Conservation (phyloP, 108 stramenopile species). For the Cyclostephanos tholiformis region DNA sequence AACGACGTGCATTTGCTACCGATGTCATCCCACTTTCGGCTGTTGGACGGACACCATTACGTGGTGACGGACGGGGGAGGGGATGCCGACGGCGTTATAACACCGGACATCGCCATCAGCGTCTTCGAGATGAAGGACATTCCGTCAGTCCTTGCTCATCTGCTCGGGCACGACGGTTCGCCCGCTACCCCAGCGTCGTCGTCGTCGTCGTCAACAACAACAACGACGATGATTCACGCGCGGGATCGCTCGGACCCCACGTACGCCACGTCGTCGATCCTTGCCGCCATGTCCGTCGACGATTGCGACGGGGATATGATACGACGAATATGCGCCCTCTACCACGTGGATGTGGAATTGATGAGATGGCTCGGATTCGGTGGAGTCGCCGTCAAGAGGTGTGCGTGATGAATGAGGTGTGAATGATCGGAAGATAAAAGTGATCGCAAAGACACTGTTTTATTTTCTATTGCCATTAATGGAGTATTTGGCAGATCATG, state of each 20-base stretch:
- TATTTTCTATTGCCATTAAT: no score
- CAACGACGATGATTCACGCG: constrained; percentile 1
- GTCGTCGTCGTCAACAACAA: not conserved
- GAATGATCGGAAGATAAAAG: no score
- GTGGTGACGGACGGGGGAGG: not conserved
- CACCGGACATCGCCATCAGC: constrained; percentile 9
- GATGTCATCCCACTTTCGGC: constrained; percentile 35
- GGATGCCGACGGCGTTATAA: not conserved
- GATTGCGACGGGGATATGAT: constrained; percentile 39
- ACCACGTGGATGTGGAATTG: constrained; percentile 39
- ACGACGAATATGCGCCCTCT: constrained; percentile 21
- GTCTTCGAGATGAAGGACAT: constrained; percentile 29
- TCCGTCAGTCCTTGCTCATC: constrained; percentile 3
- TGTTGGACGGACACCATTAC: constrained; percentile 7
- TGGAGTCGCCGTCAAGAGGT: constrained; percentile 21
- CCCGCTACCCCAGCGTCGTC: not conserved
- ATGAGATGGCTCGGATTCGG: constrained; percentile 32
- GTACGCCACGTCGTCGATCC: constrained; percentile 38
- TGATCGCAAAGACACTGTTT: no score
- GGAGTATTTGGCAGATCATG: no score
- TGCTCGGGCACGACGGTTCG: not conserved
- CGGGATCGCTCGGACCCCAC: constrained; percentile 26
- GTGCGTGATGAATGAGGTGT: not conserved
- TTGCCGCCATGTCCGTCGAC: constrained; percentile 20
- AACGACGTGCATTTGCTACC: constrained; percentile 32